These are phyloP conservation scores for Bryopsis sp. DNA, from an alignment of 139 green algal species.

Conservation along the genomic window DNA sequence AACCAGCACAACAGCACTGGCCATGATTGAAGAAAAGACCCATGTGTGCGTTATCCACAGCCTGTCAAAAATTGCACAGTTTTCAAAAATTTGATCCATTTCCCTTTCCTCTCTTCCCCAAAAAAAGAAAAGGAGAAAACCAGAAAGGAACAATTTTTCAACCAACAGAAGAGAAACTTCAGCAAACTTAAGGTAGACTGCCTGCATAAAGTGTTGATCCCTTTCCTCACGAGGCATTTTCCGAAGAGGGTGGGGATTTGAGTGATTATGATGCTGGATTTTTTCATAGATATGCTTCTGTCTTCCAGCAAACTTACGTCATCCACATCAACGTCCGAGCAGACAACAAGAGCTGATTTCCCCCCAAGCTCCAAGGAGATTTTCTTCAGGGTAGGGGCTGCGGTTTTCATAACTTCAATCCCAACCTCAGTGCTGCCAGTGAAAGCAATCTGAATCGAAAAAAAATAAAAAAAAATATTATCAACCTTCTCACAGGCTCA, in stretches of 20 bases:
- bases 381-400: slow-evolving; percentile 38
- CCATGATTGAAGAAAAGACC: slow-evolving; percentile 69
- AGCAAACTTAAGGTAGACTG: too few species aligned
- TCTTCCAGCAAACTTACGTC: slow-evolving; percentile 8
- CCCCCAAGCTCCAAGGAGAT: slow-evolving; percentile 62
- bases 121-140: too few species aligned
- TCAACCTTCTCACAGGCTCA: too few species aligned
- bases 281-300: too few species aligned
- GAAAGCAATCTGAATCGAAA: slow-evolving; percentile 63
- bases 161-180: slow-evolving; percentile 4
- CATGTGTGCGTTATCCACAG: slow-evolving; percentile 52
- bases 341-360: slow-evolving; percentile 59
- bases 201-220: too few species aligned
- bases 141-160: too few species aligned
- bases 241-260: too few species aligned
- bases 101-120: too few species aligned
- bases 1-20: slow-evolving; percentile 58
- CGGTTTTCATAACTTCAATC: slow-evolving; percentile 28
- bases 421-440: slow-evolving; percentile 68
- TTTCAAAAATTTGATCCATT: too few species aligned
- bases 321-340: slow-evolving; percentile 47
- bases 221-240: too few species aligned
- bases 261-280: too few species aligned
- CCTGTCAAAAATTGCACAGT: slow-evolving; percentile 34
- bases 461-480: too few species aligned